Evolutionary conservation across 169 alveolate species (phyloP), one percentile per base, ranked within the genome.

Genomic region (Plasmodium berghei): DNA sequence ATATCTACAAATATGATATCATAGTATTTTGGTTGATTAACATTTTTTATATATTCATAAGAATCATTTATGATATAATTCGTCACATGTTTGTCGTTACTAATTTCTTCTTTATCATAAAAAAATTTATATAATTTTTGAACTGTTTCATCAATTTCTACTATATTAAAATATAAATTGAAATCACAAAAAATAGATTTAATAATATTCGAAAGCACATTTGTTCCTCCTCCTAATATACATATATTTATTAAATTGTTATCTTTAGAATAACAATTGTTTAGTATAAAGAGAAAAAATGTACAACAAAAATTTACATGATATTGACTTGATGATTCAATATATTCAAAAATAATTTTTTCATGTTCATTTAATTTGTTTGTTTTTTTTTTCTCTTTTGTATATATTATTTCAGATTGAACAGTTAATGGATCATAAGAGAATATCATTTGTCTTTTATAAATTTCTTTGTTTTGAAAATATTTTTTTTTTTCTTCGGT

Each of bases 371-470:
- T 34, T 14, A 22, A 10, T 66, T 48, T 56, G 24, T 34, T 56
- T 49, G 12, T 56, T 20, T 83, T 34, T 18, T 67, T 59, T 24
- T 10, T 40, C 48, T 22, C 61, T 18, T 1, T 45, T 18, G 91
- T 86, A 45, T 86, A 86, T 14, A 86, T 48, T 71, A 86, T 22
- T 80, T 93, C 96, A 9, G 95, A 91, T 45, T 93, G 96, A 6
- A 93, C 94, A 9, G 93, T 90, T 54, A 92, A 92, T 1, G 96
- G 96, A 58, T 90, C 92, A 69, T 87, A 91, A 1, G 96, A 87
- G 63, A 93, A 93, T n/a, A 93, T 91, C 94, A 93, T 88, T 87
- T 93, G 96, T 49, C 95, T 77, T 34, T 86, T 83, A 55, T 86
- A 67, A 49, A 93, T 75, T 20, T 89, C 92, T 72, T 59, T 72